Evolutionary conservation across 768 basidiomycete genomes (phyloP).

Genomic region (Amanita muscaria): DNA sequence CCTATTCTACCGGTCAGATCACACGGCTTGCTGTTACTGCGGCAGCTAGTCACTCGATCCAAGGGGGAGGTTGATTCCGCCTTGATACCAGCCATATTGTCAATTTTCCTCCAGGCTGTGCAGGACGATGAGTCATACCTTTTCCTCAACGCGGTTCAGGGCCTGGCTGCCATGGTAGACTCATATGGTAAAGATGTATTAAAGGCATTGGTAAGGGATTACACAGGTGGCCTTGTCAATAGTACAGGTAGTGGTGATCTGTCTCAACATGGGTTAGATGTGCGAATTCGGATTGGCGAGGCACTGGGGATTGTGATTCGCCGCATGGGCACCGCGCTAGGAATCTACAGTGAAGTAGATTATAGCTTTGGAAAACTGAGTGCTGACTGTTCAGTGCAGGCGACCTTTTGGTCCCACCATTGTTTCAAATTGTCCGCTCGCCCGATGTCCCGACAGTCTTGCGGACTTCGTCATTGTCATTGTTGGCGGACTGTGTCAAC

Average conservation of each 20-base stretch:
- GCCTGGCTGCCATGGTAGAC: slow-evolving; percentile 80
- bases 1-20: slow-evolving; percentile 90
- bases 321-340: slow-evolving; percentile 60
- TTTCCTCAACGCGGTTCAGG: slow-evolving; percentile 87
- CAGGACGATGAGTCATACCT: slow-evolving; percentile 96
- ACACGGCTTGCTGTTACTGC: slow-evolving; percentile 79
- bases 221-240: slow-evolving; percentile 46
- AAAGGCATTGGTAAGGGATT: slow-evolving; percentile 54
- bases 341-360: slow-evolving; percentile 57
- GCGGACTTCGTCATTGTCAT: slow-evolving; percentile 47
- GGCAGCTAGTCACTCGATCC: slow-evolving; percentile 53
- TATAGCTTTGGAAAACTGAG: not conserved
- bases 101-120: slow-evolving; percentile 76
- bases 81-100: slow-evolving; percentile 73
- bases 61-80: slow-evolving; percentile 38
- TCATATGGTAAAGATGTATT: slow-evolving; percentile 68
- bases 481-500: slow-evolving; percentile 68
- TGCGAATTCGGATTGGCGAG: slow-evolving; percentile 73
- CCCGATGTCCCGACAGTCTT: slow-evolving; percentile 60
- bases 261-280: slow-evolving; percentile 61
- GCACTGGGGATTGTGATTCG: slow-evolving; percentile 72
- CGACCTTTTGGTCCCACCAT: slow-evolving; percentile 60
- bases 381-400: slow-evolving; percentile 30
- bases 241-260: slow-evolving; percentile 35
- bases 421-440: slow-evolving; percentile 57